Conservation (phyloP, 73 alveolate genomes). For the Stentor coeruleus region DNA sequence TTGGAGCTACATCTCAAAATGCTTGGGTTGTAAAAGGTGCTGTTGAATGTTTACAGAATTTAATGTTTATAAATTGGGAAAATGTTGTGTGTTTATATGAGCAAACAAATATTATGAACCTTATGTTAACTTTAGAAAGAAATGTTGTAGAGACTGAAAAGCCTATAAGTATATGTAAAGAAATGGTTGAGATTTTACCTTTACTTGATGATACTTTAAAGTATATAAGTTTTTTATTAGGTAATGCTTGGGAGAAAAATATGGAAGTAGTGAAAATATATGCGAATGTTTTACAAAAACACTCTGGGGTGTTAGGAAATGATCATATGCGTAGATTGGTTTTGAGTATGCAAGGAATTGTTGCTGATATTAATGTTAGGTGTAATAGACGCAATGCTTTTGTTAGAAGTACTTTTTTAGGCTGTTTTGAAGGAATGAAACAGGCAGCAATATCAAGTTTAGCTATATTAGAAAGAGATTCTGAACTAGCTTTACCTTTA, state of each 20-base stretch:
- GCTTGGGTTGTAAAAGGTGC: not conserved
- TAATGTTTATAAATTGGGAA: not conserved
- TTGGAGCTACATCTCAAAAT: not conserved
- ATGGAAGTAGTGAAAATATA: not conserved
- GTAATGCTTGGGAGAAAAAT: constrained; percentile 19
- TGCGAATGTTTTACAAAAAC: not conserved
- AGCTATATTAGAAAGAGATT: not conserved
- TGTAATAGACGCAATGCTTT: not conserved
- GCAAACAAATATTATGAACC: not conserved
- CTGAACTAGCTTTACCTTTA: not conserved
- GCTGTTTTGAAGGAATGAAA: constrained; percentile 19
- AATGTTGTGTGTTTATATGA: constrained; percentile 12
- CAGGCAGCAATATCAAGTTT: not conserved
- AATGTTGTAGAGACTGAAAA: not conserved
- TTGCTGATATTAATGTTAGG: not conserved
- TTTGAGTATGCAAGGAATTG: not conserved
- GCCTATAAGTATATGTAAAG: not conserved
- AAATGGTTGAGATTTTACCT: not conserved
- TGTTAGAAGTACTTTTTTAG: not conserved
- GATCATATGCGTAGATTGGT: not conserved
- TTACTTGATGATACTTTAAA: not conserved
- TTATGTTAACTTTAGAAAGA: not conserved
- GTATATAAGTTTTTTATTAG: not conserved
- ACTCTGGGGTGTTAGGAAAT: not conserved
- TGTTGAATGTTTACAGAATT: not conserved